Conservation (phyloP, 306 rosid genomes). For the Fagus sylvatica region DNA sequence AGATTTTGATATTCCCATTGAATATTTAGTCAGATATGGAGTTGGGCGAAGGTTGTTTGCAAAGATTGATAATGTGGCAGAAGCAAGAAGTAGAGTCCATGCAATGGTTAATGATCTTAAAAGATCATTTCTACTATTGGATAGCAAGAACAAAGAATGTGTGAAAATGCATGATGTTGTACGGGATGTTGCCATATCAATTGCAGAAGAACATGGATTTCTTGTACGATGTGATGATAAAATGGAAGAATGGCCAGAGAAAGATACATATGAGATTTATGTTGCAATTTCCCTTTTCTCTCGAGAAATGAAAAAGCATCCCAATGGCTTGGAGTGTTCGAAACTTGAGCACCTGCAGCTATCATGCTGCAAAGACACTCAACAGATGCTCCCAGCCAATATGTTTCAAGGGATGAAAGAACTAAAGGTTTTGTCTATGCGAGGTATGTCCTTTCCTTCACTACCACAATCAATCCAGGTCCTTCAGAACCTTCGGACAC, state of each 20-base stretch:
- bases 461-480: neutral
- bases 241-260: neutral
- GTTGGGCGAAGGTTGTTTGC: too few relatives aligned
- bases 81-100: too few relatives aligned
- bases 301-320: neutral
- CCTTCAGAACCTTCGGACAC: neutral
- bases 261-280: neutral
- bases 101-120: too few relatives aligned
- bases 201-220: slow-evolving; percentile 13
- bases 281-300: slow-evolving; percentile 16
- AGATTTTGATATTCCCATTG: too few relatives aligned
- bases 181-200: slow-evolving; percentile 21
- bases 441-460: neutral
- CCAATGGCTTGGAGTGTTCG: neutral
- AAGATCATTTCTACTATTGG: neutral
- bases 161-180: slow-evolving; percentile 36
- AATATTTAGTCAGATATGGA: too few relatives aligned
- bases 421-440: slow-evolving; percentile 18
- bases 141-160: slow-evolving; percentile 26
- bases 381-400: neutral
- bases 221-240: neutral
- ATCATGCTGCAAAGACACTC: neutral
- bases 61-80: too few relatives aligned
- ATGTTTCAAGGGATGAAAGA: slow-evolving; percentile 13
- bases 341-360: slow-evolving; percentile 17